Evolutionary conservation across 441 rosid genomes (phyloP).

Genomic region (Gossypium aridum): DNA sequence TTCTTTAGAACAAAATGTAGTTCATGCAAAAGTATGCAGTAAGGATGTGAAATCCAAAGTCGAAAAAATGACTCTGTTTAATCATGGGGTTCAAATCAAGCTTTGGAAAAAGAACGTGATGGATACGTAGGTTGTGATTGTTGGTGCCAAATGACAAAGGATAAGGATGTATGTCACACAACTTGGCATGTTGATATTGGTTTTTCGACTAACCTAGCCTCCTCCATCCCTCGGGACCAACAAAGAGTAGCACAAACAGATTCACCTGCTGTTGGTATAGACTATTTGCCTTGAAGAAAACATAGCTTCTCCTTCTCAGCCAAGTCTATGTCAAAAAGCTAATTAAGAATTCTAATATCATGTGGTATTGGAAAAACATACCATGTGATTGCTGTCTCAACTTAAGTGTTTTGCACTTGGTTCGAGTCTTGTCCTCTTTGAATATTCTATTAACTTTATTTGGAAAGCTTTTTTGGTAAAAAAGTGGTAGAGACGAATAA

Average conservation of each 20-base stretch:
- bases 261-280: not conserved
- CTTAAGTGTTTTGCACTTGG: not conserved
- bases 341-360: not conserved
- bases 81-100: conserved; percentile 9
- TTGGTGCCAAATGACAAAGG: conserved; percentile 8
- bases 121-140: not conserved
- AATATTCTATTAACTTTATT: not conserved
- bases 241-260: not conserved
- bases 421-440: not conserved
- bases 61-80: not conserved
- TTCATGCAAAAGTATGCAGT: not conserved
- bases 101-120: not conserved
- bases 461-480: not conserved
- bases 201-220: not conserved
- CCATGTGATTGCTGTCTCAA: conserved; percentile 6
- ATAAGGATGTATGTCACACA: not conserved
- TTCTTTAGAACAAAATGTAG: too few species aligned
- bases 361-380: not conserved
- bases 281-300: not conserved
- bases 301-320: not conserved
- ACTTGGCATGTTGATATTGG: not conserved
- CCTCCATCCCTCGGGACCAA: not conserved
- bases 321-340: conserved; percentile 5
- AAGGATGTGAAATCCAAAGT: not conserved
- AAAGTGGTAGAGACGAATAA: not conserved